A percentile compares a stretch with the other conserved stretches of the same genome.
Evolutionary conservation across 164 flowering plant genomes (phyloP).

Genomic region (Berberis vulgaris): DNA sequence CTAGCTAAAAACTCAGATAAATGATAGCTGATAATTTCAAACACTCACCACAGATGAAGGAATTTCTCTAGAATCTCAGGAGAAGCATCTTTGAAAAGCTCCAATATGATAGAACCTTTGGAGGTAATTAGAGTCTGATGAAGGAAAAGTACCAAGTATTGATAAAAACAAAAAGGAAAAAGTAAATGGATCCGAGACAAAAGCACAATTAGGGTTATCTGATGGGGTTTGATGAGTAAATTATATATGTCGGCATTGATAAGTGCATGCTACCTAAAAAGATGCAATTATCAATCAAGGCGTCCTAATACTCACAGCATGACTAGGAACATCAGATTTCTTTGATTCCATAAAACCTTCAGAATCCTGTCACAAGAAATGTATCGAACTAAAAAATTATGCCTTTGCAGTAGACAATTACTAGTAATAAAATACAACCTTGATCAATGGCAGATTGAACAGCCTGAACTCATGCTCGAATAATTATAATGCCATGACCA

Average conservation of each 20-base stretch:
- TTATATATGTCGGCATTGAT: too few relatives aligned
- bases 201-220: too few relatives aligned
- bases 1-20: too few relatives aligned
- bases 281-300: background rate
- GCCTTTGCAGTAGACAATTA: conserved; percentile 23
- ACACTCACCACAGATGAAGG: conserved; percentile 52
- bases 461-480: too few relatives aligned
- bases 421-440: too few relatives aligned
- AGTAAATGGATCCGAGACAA: background rate
- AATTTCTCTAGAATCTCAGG: conserved; percentile 68
- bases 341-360: conserved; percentile 21
- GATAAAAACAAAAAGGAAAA: background rate
- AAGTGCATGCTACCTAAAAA: background rate
- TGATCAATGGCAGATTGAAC: too few relatives aligned
- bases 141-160: background rate
- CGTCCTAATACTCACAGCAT: conserved; percentile 49
- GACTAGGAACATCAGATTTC: conserved; percentile 56
- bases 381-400: background rate
- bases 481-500: too few relatives aligned
- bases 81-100: conserved; percentile 68
- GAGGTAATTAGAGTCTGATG: conserved; percentile 51
- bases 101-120: conserved; percentile 61
- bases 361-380: conserved; percentile 26
- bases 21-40: background rate
- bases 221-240: too few relatives aligned